Conservation (phyloP, 805 yeast genomes). For the Komagataella pastoris region DNA sequence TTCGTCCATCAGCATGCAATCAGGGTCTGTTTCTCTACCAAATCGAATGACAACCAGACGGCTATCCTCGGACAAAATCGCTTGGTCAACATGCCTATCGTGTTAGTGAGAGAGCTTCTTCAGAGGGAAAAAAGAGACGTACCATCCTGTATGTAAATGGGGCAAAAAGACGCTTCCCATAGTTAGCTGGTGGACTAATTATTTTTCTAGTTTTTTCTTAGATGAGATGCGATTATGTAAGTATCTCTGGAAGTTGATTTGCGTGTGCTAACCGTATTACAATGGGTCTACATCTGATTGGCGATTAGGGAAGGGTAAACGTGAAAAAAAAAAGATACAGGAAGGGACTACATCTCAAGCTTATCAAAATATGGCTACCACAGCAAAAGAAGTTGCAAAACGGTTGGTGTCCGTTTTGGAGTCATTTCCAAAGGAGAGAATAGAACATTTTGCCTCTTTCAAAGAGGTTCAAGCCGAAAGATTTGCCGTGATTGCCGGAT, state of each 20-base stretch:
- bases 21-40: conserved; percentile 65
- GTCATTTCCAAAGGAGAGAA: conserved; percentile 54
- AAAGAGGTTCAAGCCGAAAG: conserved; percentile 52
- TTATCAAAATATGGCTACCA: not conserved
- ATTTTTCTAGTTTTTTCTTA: not conserved
- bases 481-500: conserved; percentile 36
- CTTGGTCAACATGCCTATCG: conserved; percentile 85
- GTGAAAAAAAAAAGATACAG: not conserved
- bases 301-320: not conserved
- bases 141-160: conserved; percentile 68
- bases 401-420: conserved; percentile 45
- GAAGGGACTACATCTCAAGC: not conserved
- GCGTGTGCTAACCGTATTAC: not conserved
- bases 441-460: conserved; percentile 58
- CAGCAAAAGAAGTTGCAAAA: conserved; percentile 21
- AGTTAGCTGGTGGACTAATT: not conserved
- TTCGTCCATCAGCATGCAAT: conserved; percentile 89
- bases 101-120: not conserved
- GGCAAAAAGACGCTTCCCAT: conserved; percentile 82
- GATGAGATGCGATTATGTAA: not conserved
- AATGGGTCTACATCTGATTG: not conserved
- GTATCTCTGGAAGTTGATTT: not conserved
- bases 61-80: conserved; percentile 83
- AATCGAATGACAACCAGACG: conserved; percentile 79
- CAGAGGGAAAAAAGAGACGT: conserved; percentile 2